Evolutionary conservation across 345 rosid species (phyloP), one percentile per base, ranked within the genome.

Genomic region (Lumnitzera racemosa): DNA sequence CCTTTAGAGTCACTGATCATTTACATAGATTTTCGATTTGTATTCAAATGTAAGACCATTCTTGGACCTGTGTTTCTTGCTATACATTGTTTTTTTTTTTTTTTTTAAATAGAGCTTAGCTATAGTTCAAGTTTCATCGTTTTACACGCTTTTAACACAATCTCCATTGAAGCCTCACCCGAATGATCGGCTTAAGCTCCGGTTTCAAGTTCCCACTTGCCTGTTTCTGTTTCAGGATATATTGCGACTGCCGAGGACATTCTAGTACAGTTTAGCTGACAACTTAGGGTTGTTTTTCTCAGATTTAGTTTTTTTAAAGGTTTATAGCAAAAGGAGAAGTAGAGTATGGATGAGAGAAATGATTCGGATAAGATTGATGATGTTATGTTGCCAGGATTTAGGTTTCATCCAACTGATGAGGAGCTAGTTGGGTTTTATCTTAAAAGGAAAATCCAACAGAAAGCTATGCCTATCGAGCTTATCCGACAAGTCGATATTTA

Each of bases 371-470:
- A 72, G 75, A 67, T 65, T 47, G 92, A 91, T 61, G 96, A 89
- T 47, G 81, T 76, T 24, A 82, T 92, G 76, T 56, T 89, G 65
- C 98, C 98, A 14, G 98, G 98, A 25, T 91, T 91, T 69, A 73
- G 96, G 49, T 92, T 92, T 49, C 96, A 92, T 80, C 96, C 98
- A 15, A 92, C 98, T 0, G 98, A 92, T 55, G 98, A 92, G 55
- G 98, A 91, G 67, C 92, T 91, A n/a, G 95, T 91, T 24, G 96
- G 79, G 17, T 92, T 89, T 67, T 92, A 92, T 46, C 78, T 92
- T 27, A 81, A 65, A 71, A 67, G 82, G 43, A 92, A 87, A 78
- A 75, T 82, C 58, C 85, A 80, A 67, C 89, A 85, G 15, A 67
- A 65, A 29, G 16, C 91, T 61, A 79, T 89, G 57, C 78, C 89